Evolutionary conservation across 2,329 filamentous ascomycete species (phyloP).

Genomic region (Alternaria viburni): DNA sequence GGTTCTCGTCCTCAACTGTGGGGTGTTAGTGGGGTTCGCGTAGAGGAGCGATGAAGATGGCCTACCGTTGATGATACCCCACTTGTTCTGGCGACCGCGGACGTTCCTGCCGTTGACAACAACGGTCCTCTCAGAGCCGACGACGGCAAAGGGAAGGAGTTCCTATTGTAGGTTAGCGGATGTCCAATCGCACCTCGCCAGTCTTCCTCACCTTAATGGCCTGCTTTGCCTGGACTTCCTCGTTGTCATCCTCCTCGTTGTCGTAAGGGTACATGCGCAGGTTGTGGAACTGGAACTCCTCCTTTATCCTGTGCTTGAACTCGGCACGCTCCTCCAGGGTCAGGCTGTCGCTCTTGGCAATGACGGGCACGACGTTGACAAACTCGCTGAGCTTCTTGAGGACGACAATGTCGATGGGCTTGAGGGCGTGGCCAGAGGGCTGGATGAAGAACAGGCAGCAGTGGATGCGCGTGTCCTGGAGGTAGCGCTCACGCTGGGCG

Average conservation of each 20-base stretch:
- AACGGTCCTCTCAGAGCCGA: constrained; percentile 97
- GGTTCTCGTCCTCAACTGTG: constrained; percentile 91
- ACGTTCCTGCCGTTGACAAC: constrained; percentile 98
- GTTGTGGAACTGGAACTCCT: constrained; percentile 99
- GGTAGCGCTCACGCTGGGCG: constrained; percentile 97
- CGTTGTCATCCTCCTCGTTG: constrained; percentile 97
- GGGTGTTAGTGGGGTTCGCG: constrained; percentile 18
- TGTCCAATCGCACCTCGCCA: not conserved
- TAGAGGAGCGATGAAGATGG: not conserved
- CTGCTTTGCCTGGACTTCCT: constrained; percentile 90
- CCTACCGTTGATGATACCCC: constrained; percentile 89
- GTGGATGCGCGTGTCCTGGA: constrained; percentile 98
- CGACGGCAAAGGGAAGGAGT: constrained; percentile 95
- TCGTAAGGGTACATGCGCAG: constrained; percentile 99
- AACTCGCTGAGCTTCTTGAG: constrained; percentile 99
- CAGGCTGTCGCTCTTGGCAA: constrained; percentile 96
- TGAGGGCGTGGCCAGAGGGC: constrained; percentile 95
- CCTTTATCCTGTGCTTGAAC: constrained; percentile 99
- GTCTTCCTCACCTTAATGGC: constrained; percentile 84
- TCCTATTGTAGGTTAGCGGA: constrained; percentile 63
- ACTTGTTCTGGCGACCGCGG: constrained; percentile 96
- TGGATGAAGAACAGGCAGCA: constrained; percentile 99
- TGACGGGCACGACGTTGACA: constrained; percentile 98
- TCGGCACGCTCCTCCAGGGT: constrained; percentile 93
- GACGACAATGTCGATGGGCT: constrained; percentile 99